Percentiles rank a stretch among this genome's conserved stretches.
Evolutionary conservation across 1,284 basidiomycete genomes (phyloP).

Genomic region (Moesziomyces sp.): DNA sequence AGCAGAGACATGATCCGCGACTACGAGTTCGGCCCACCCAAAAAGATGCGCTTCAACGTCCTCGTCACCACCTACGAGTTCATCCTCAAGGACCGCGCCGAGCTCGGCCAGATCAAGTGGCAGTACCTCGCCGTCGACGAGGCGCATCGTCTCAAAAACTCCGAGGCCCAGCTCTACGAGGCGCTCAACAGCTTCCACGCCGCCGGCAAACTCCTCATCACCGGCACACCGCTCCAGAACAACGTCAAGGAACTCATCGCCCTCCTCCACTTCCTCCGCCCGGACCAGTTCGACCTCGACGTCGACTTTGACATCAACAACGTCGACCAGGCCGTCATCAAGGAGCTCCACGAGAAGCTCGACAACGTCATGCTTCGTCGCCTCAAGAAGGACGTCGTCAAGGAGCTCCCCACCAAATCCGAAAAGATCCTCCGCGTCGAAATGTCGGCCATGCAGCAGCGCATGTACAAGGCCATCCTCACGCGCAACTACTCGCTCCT

Average conservation of each 20-base stretch:
- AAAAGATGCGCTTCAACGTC: slow-evolving; percentile 89
- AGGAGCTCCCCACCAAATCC: slow-evolving; percentile 95
- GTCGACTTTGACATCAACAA: slow-evolving; percentile 86
- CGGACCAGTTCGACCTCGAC: slow-evolving; percentile 87
- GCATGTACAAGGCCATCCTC: slow-evolving; percentile 99
- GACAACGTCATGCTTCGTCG: slow-evolving; percentile 94
- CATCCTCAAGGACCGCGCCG: slow-evolving; percentile 95
- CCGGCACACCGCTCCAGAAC: slow-evolving; percentile 97
- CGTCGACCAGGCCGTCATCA: slow-evolving; percentile 71
- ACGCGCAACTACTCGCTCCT: slow-evolving; percentile 94
- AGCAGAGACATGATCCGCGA: slow-evolving; percentile 80
- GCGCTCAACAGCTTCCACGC: slow-evolving; percentile 88
- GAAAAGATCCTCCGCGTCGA: slow-evolving; percentile 97
- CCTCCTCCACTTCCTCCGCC: slow-evolving; percentile 98
- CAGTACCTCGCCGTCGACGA: slow-evolving; percentile 99
- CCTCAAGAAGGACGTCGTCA: slow-evolving; percentile 96
- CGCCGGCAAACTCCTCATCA: slow-evolving; percentile 93
- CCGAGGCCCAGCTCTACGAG: slow-evolving; percentile 96
- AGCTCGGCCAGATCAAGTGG: slow-evolving; percentile 94
- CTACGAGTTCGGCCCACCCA: slow-evolving; percentile 86
- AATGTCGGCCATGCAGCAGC: slow-evolving; percentile 96
- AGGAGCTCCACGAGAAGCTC: slow-evolving; percentile 91
- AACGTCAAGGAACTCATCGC: slow-evolving; percentile 97
- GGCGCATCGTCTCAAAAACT: slow-evolving; percentile 98
- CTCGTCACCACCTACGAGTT: slow-evolving; percentile 98